Percentiles rank a stretch among this genome's conserved stretches.
Evolutionary conservation across 371 early-diverging fungal genomes (phyloP).

Genomic region (Mortierella sp.): DNA sequence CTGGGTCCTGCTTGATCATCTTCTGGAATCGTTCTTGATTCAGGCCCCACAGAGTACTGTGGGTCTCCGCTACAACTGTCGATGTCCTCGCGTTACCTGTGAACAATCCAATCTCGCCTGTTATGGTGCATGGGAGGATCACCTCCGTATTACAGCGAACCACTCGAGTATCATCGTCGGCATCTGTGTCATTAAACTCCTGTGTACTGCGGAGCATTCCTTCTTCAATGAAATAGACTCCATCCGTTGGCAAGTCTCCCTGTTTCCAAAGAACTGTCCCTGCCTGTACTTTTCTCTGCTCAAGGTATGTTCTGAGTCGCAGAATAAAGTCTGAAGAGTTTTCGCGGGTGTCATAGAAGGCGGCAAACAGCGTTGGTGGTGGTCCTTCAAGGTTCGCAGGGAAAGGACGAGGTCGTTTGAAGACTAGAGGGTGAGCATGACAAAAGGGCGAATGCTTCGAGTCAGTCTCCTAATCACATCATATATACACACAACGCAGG

Average conservation of each 20-base stretch:
- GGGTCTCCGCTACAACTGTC: constrained; percentile 71
- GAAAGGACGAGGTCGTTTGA: constrained; percentile 25
- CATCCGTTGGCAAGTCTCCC: constrained; percentile 67
- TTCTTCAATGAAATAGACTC: constrained; percentile 80
- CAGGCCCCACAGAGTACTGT: constrained; percentile 76
- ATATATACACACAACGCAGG: neutral
- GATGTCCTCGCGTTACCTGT: constrained; percentile 66
- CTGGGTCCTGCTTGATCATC: constrained; percentile 59
- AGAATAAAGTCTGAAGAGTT: constrained; percentile 65
- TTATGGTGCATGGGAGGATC: constrained; percentile 79
- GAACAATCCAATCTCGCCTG: constrained; percentile 82
- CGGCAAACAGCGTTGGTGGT: constrained; percentile 71
- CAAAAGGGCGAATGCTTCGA: neutral
- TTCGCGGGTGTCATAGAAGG: constrained; percentile 65
- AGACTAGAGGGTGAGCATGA: constrained; percentile 8
- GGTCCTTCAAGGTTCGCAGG: constrained; percentile 56
- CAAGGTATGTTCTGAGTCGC: constrained; percentile 71
- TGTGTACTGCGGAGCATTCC: constrained; percentile 77
- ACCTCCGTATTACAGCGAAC: constrained; percentile 62
- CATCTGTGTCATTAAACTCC: constrained; percentile 59
- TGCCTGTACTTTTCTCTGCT: constrained; percentile 58
- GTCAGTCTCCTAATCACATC: neutral
- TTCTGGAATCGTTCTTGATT: constrained; percentile 64
- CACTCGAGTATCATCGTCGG: too few relatives aligned
- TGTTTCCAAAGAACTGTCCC: constrained; percentile 73